Percentiles rank a stretch among this genome's conserved stretches.
These are phyloP conservation scores for Exophiala sp. DNA, from an alignment of 2,329 filamentous ascomycete species.

Conservation along the genomic window DNA sequence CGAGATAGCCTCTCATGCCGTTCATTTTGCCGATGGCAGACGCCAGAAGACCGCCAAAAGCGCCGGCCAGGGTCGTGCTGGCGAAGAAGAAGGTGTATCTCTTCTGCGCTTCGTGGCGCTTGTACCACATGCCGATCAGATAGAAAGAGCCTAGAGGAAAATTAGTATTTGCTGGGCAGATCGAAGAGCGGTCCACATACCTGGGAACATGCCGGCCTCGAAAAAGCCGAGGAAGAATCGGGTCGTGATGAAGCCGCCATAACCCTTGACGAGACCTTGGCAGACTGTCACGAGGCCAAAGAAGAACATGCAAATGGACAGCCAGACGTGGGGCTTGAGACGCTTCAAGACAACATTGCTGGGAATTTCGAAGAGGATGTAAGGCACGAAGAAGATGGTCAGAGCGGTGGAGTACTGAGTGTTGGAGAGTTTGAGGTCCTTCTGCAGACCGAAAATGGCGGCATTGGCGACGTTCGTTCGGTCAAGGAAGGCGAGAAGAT, in stretches of 20 bases:
- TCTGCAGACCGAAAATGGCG: slow-evolving; percentile 60
- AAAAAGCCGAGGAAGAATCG: slow-evolving; percentile 82
- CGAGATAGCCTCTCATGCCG: slow-evolving; percentile 54
- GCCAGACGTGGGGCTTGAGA: slow-evolving; percentile 65
- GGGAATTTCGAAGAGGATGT: slow-evolving; percentile 66
- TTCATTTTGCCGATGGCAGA: slow-evolving; percentile 59
- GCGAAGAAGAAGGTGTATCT: slow-evolving; percentile 93
- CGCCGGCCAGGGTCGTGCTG: slow-evolving; percentile 60
- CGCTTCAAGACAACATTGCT: slow-evolving; percentile 70
- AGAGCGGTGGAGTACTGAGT: slow-evolving; percentile 70
- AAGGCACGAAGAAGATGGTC: slow-evolving; percentile 79
- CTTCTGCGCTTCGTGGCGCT: slow-evolving; percentile 80
- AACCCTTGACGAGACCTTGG: slow-evolving; percentile 76
- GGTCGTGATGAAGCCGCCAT: slow-evolving; percentile 70
- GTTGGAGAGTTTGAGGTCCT: slow-evolving; percentile 58
- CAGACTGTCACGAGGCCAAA: slow-evolving; percentile 73
- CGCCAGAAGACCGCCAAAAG: slow-evolving; percentile 61
- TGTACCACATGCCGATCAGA: slow-evolving; percentile 68
- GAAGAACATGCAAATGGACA: slow-evolving; percentile 77
- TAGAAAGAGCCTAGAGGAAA: slow-evolving; percentile 26
- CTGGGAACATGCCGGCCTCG: slow-evolving; percentile 61
- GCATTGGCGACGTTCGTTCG: slow-evolving; percentile 79
- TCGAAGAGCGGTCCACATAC: slow-evolving; percentile 14
- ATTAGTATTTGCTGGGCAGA: background rate
- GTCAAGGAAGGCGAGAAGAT: slow-evolving; percentile 36